Percentiles rank a stretch among this genome's conserved stretches.
phyloP scores from a whole-genome alignment of 208 protist genomes.

The Trypanosoma mega region DNA sequence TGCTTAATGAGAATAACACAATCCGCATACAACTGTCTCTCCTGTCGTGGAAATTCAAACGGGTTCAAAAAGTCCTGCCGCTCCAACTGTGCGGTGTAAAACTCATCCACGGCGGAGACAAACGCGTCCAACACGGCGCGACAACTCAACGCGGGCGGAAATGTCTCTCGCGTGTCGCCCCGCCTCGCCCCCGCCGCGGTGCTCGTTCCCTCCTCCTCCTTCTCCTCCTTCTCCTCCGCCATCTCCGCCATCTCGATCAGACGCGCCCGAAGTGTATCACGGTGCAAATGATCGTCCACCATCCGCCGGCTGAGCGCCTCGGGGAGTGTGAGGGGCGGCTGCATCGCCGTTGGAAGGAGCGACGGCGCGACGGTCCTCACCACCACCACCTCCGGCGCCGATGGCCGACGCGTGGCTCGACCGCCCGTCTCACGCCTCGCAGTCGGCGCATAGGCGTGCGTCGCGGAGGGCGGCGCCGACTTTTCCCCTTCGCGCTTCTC shows the following conservation, averaged over 20 bases:
- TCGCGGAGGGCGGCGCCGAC: too few relatives aligned
- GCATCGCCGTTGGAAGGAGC: conserved; percentile 57
- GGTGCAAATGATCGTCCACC: conserved; percentile 59
- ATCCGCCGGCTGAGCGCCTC: conserved; percentile 48
- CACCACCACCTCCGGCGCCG: conserved; percentile 7
- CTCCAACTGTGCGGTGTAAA: conserved; percentile 44
- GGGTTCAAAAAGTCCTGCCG: conserved; percentile 58
- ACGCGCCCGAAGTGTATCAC: conserved; percentile 48
- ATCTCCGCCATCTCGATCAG: conserved; percentile 24
- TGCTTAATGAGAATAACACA: conserved; percentile 45
- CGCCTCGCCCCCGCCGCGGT: not conserved
- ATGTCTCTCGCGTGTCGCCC: conserved; percentile 5
- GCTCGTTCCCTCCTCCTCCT: not conserved
- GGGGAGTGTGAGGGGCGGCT: conserved; percentile 61
- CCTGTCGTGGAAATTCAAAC: conserved; percentile 60
- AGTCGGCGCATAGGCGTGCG: too few relatives aligned
- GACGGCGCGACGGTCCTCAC: conserved; percentile 24
- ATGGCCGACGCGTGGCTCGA: not conserved
- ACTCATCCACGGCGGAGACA: conserved; percentile 37
- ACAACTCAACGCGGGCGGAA: conserved; percentile 35
- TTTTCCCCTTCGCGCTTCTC: too few relatives aligned
- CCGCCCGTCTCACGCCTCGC: too few relatives aligned
- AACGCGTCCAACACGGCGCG: conserved; percentile 53
- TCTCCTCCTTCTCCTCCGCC: not conserved
- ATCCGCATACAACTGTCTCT: conserved; percentile 65